A percentile compares a stretch with the other conserved stretches of the same genome.
These are phyloP conservation scores for Funneliformis geosporum DNA, from an alignment of 192 early-diverging fungal species.

Conservation along the genomic window DNA sequence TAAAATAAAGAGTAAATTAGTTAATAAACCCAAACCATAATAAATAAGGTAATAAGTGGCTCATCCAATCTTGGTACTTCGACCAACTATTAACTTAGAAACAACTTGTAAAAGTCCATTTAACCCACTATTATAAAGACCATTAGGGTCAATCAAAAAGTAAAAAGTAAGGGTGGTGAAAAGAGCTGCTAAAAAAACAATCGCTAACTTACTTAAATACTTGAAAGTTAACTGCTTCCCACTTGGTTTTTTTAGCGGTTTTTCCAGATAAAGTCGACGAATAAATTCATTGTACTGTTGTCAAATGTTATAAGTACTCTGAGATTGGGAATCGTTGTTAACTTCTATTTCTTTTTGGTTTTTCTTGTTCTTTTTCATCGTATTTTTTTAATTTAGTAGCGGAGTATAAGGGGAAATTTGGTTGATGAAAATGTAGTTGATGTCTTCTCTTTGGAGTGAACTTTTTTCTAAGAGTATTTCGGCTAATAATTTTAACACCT, in stretches of 20 bases:
- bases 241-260: conserved; percentile 9
- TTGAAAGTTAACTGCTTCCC: not conserved
- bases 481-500: conserved; percentile 15
- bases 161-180: conserved; percentile 26
- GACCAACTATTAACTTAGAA: conserved; percentile 18
- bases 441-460: conserved; percentile 14
- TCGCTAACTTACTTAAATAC: conserved; percentile 11
- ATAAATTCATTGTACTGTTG: conserved; percentile 20
- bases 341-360: no score
- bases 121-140: conserved; percentile 21
- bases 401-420: conserved; percentile 23
- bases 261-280: conserved; percentile 24
- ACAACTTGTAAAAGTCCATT: conserved; percentile 3
- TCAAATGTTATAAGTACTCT: conserved; percentile 11
- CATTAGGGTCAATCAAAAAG: conserved; percentile 21
- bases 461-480: conserved; percentile 16
- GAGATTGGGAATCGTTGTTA: no score
- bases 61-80: not conserved
- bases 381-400: not conserved
- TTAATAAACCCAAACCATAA: conserved; percentile 16
- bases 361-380: not conserved
- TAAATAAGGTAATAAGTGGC: conserved; percentile 10
- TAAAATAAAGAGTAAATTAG: conserved; percentile 9
- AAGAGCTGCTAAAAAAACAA: conserved; percentile 12
- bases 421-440: conserved; percentile 8